Conservation (phyloP, 169 alveolate genomes). For the Plasmodium chabaudi region DNA sequence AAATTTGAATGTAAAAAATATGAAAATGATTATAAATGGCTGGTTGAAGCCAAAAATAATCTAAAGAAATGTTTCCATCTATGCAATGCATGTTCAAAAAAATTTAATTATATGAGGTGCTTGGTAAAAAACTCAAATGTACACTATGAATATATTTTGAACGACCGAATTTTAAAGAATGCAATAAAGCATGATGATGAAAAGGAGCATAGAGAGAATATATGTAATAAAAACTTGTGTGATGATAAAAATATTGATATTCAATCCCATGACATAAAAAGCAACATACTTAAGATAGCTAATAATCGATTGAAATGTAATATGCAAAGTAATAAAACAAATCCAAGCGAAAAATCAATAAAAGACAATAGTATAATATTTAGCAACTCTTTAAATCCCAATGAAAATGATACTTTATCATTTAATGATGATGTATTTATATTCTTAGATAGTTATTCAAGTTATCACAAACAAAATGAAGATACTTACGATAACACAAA, state of each 20-base stretch:
- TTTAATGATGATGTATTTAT: slow-evolving; percentile 72
- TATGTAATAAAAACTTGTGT: slow-evolving; percentile 8
- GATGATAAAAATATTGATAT: slow-evolving; percentile 25
- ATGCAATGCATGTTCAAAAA: slow-evolving; percentile 35
- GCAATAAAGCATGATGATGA: slow-evolving; percentile 2
- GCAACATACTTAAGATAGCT: slow-evolving; percentile 46
- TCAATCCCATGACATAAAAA: slow-evolving; percentile 38
- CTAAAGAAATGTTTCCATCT: slow-evolving; percentile 62
- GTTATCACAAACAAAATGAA: slow-evolving; percentile 21
- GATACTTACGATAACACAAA: slow-evolving; percentile 13
- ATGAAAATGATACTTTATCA: slow-evolving; percentile 39
- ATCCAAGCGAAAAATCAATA: slow-evolving; percentile 22
- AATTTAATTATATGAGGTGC: slow-evolving; percentile 61
- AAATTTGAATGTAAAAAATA: slow-evolving; percentile 52
- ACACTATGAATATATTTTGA: slow-evolving; percentile 46
- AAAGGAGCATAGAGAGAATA: neutral
- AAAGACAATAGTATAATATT: slow-evolving; percentile 61
- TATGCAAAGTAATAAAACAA: slow-evolving; percentile 23
- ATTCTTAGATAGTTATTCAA: slow-evolving; percentile 50
- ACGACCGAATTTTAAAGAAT: slow-evolving; percentile 8
- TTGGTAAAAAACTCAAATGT: slow-evolving; percentile 62
- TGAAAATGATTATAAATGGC: slow-evolving; percentile 66
- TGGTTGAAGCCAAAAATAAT: slow-evolving; percentile 56
- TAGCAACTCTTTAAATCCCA: slow-evolving; percentile 59
- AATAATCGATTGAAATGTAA: slow-evolving; percentile 21